Evolutionary conservation across 768 basidiomycete genomes (phyloP).

Genomic region (Kwoniella bestiolae): DNA sequence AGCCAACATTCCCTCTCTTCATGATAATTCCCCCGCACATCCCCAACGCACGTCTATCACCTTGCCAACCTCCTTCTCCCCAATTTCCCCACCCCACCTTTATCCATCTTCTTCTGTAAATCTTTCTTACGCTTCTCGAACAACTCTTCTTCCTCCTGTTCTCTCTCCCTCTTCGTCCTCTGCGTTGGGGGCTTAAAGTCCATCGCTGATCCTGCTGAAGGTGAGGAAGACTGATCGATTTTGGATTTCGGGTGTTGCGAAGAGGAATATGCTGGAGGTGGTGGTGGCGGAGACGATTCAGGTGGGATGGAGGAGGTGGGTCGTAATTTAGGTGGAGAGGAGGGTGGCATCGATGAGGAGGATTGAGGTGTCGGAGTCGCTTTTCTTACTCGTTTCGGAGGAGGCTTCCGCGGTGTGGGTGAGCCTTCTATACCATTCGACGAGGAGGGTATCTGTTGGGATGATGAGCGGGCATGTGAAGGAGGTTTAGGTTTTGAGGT

Average conservation of each 20-base stretch:
- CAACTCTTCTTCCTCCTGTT: conserved; percentile 38
- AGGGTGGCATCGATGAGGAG: conserved; percentile 7
- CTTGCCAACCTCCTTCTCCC: conserved; percentile 31
- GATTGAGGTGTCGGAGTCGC: not conserved
- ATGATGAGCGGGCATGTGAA: not conserved
- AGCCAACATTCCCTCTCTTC: too few species aligned
- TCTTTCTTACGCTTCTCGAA: conserved; percentile 30
- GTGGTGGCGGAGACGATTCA: conserved; percentile 3
- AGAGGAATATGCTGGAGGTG: not conserved
- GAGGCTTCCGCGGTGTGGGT: conserved; percentile 15
- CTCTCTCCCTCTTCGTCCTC: conserved; percentile 30
- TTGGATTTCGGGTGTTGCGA: not conserved
- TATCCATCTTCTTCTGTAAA: conserved; percentile 47
- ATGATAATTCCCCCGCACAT: too few species aligned
- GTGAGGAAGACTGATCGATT: conserved; percentile 11
- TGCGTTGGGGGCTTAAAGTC: conserved; percentile 19
- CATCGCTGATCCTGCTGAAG: conserved; percentile 6
- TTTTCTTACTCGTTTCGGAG: not conserved
- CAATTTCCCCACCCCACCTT: conserved; percentile 40
- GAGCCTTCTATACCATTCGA: conserved; percentile 5
- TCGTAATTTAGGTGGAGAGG: conserved; percentile 9
- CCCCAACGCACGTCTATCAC: not conserved
- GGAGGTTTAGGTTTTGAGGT: not conserved
- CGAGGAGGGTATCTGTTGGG: not conserved
- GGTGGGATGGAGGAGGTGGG: conserved; percentile 4